Evolutionary conservation across 768 basidiomycete species (phyloP), one percentile per base, ranked within the genome.

Genomic region (Floccularia luteovirens): DNA sequence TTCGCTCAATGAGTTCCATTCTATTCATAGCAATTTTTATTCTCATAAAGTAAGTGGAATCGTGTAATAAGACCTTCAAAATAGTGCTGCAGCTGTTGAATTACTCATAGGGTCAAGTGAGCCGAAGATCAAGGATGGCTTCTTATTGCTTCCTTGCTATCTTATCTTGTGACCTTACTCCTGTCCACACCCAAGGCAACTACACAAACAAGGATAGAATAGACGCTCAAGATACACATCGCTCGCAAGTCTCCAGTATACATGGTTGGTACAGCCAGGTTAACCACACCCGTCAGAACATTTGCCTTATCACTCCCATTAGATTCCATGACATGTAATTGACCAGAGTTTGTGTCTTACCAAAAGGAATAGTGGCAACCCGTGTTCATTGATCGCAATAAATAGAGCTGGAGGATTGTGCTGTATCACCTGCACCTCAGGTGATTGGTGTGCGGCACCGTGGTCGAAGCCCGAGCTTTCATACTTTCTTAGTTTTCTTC

Each of bases 331-430:
- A 14, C 8, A 14, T 14, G 8, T 28, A 14, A 8, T 28, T 28
- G 27, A 23, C 23, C 39, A 25, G 8, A 10, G 32, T 34, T 36
- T 4, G 25, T 14, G 8, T 72, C 87, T 46, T 48, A 91, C 93
- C 17, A 86, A 45, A 1, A 99, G 72, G 59, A 99, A 99, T 16
- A 93, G 51, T 4, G 66, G 61, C 8, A 98, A 60, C 0, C 84
- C 77, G 47, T 97, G 92, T 43, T 64, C 70, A 55, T 98, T 97
- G 37, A 96, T 67, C 1, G 88, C 88, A 20, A 85, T 79, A 11
- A 97, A 63, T 21, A 98, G 61, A 19, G 58, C 50, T 1, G 74
- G 75, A 2, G 77, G 58, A 11, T 60, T 56, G n/a, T 11, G 38
- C 52, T 17, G 31, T 36, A 12, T 16, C 16, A 30, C 35, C 11